Evolutionary conservation across 306 rosid genomes (phyloP).

Genomic region (Gleditsia sinensis): DNA sequence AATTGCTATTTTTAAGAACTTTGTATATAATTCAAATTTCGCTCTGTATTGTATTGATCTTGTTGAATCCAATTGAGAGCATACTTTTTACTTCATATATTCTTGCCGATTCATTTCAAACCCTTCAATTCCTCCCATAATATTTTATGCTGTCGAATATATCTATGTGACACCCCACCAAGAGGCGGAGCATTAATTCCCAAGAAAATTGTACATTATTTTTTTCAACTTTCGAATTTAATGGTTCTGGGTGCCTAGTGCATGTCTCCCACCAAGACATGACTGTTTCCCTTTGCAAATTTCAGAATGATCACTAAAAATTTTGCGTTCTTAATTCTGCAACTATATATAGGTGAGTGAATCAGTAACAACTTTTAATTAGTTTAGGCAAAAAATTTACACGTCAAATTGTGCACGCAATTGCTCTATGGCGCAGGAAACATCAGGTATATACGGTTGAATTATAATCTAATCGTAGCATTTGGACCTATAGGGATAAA

Average conservation of each 20-base stretch:
- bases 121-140: conserved; percentile 3
- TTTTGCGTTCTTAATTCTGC: not conserved
- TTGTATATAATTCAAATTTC: not conserved
- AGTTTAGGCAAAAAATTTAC: no score
- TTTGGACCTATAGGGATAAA: no score
- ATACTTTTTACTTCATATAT: not conserved
- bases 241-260: conserved; percentile 14
- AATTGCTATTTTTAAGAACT: not conserved
- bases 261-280: conserved; percentile 21
- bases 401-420: no score
- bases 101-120: conserved; percentile 12
- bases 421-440: no score
- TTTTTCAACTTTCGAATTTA: not conserved
- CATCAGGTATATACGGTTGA: no score
- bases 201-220: conserved; percentile 2
- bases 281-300: not conserved
- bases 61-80: not conserved
- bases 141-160: conserved; percentile 23
- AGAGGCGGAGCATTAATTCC: conserved; percentile 27
- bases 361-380: no score
- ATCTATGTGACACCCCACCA: conserved; percentile 23
- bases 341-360: no score
- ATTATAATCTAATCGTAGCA: no score
- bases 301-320: not conserved
- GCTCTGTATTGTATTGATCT: not conserved